Evolutionary conservation across 768 basidiomycete species (phyloP).

Genomic region (Lactarius akahatsu): DNA sequence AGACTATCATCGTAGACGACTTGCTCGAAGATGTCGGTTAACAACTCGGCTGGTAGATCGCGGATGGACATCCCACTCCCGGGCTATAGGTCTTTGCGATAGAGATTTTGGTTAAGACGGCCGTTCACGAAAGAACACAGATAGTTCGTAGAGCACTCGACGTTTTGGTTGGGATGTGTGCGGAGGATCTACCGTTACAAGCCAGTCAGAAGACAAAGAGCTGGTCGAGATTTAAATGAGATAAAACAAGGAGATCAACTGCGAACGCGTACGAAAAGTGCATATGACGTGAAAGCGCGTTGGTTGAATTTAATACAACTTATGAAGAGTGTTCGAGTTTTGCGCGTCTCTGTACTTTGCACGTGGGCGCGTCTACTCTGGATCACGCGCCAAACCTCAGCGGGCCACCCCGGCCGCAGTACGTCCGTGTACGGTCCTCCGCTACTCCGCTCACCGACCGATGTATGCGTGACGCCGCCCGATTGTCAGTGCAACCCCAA

Average conservation of each 20-base stretch:
- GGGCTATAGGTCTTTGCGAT: neutral
- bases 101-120: neutral
- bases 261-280: constrained; percentile 1
- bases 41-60: constrained; percentile 66
- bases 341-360: neutral
- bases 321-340: neutral
- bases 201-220: constrained; percentile 1
- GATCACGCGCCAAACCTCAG: no score
- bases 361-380: neutral
- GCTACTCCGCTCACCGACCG: no score
- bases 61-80: constrained; percentile 21
- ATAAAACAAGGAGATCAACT: neutral
- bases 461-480: no score
- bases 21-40: constrained; percentile 67
- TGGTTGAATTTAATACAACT: neutral
- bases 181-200: no score
- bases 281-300: neutral
- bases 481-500: no score
- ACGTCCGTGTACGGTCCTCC: no score
- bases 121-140: neutral
- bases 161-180: no score
- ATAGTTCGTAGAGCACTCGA: neutral
- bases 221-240: neutral
- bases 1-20: constrained; percentile 71
- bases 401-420: no score